Conservation (phyloP, 345 rosid species). For the Pugionium dolabratum region DNA sequence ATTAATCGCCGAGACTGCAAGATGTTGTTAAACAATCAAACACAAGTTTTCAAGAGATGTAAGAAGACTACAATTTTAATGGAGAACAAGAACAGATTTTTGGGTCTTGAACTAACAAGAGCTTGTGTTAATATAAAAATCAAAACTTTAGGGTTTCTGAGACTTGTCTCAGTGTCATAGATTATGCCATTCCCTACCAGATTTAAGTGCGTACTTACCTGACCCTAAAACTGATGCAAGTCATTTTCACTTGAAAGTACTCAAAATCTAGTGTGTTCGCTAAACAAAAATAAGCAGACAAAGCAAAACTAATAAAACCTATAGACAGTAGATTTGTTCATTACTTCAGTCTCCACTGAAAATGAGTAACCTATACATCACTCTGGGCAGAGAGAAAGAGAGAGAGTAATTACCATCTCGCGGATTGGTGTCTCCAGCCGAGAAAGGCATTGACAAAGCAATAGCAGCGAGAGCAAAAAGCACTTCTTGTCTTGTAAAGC, state of each 20-base stretch:
- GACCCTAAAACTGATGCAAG: conserved; percentile 19
- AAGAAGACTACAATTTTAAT: neutral
- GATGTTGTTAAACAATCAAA: conserved; percentile 5
- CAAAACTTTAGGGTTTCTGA: conserved; percentile 24
- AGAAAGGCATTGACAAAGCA: conserved; percentile 48
- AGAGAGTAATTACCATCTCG: conserved; percentile 57
- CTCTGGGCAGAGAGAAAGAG: neutral
- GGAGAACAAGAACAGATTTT: neutral
- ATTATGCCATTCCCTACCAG: neutral
- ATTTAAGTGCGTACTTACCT: neutral
- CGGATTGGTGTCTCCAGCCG: conserved; percentile 53
- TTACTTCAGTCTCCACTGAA: conserved; percentile 26
- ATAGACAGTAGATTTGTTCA: conserved; percentile 34
- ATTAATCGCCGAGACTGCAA: conserved; percentile 72
- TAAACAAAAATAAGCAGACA: conserved; percentile 6
- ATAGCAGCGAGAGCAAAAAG: conserved; percentile 43
- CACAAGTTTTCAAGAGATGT: neutral
- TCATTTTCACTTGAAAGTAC: conserved; percentile 13
- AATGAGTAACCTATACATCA: neutral
- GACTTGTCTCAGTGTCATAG: conserved; percentile 1
- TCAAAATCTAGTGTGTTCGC: conserved; percentile 15
- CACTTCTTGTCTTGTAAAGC: conserved; percentile 42
- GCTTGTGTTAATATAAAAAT: neutral
- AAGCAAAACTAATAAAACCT: neutral
- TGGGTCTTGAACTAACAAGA: conserved; percentile 22